Evolutionary conservation across 2,329 filamentous ascomycete genomes (phyloP).

Genomic region (Hypoxylon sp.): DNA sequence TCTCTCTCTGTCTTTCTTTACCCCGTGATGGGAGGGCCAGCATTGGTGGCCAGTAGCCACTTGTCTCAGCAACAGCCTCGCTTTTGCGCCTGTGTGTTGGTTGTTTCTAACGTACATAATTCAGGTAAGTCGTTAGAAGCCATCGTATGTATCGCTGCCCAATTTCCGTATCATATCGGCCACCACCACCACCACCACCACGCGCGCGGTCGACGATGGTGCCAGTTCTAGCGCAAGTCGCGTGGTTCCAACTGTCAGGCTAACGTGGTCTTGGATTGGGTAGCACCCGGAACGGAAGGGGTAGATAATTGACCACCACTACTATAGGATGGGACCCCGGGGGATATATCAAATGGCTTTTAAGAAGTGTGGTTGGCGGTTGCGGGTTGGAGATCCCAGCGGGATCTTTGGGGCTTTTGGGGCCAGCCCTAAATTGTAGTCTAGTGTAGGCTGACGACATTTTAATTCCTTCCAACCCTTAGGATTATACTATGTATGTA

Average conservation of each 20-base stretch:
- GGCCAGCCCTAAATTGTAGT: conserved; percentile 42
- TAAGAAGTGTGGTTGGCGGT: conserved; percentile 8
- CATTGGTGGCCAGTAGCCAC: conserved; percentile 42
- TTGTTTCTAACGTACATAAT: conserved; percentile 5
- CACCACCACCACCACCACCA: background rate
- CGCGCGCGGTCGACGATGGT: conserved; percentile 25
- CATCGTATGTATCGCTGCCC: conserved; percentile 47
- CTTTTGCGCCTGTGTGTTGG: conserved; percentile 24
- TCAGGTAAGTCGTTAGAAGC: conserved; percentile 21
- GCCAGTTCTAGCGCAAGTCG: conserved; percentile 29
- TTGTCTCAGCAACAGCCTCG: conserved; percentile 37
- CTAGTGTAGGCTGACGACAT: conserved; percentile 46
- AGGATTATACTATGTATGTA: background rate
- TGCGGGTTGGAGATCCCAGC: conserved; percentile 31
- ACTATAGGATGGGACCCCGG: background rate
- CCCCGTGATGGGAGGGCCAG: conserved; percentile 15
- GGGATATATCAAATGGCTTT: conserved; percentile 24
- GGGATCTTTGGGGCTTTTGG: conserved; percentile 42
- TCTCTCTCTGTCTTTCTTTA: background rate
- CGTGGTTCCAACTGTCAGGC: conserved; percentile 44
- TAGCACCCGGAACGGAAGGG: conserved; percentile 33
- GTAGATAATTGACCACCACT: conserved; percentile 10
- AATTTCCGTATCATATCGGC: conserved; percentile 30
- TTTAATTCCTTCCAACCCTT: background rate
- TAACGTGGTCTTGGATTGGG: conserved; percentile 43